Base-by-base conservation (phyloP, 768 basidiomycete genomes). In the Panellus pusillus region DNA sequence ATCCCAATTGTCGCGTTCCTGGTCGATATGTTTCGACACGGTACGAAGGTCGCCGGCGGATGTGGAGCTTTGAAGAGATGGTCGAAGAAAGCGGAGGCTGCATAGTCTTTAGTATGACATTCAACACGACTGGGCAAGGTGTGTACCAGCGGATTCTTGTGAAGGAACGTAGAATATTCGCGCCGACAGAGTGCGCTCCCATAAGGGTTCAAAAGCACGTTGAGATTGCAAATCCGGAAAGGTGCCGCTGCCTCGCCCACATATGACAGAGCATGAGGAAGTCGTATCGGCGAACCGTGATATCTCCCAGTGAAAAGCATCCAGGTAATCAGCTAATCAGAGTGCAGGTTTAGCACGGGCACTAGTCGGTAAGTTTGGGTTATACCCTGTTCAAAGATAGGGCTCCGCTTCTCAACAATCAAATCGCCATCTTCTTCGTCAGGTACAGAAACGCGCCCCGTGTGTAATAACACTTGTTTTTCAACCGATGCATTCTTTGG, bases 401-500 rank as follows among this genome's bases (percentile, higher is more conserved):
- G 81, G 15, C 60, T 51, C 28, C 63, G 63, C 9, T 68, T 61
- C 41, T 75, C 65, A 28, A 72, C 45, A 5, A 64, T 64, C 1
- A 56, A 28, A 44, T 80, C 80, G n/a, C 72, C 75, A 29, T 76
- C 81, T 31, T 80, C 81, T 32, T 80, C 80, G 44, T 79, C 79
- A 4, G 57, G 49, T 13, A 75, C 49, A n/a, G 67, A 57, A 51
- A 76, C 79, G 32, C 79, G 78, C 3, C 89, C 87, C 0, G 86
- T 89, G 61, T 91, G 89, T 11, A 83, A 65, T 7, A 89, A 58
- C 2, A 86, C 81, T 64, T 93, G 91, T 61, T 90, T 91, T 66
- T 93, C 91, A 11, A 91, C 63, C 31, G 81, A 66, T 1, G 89
- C 91, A 50, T 74, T 77, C 61, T 87, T 90, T 0, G 91, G 91